phyloP scores from a whole-genome alignment of 805 yeast species.

The Candida dajiaensis region DNA sequence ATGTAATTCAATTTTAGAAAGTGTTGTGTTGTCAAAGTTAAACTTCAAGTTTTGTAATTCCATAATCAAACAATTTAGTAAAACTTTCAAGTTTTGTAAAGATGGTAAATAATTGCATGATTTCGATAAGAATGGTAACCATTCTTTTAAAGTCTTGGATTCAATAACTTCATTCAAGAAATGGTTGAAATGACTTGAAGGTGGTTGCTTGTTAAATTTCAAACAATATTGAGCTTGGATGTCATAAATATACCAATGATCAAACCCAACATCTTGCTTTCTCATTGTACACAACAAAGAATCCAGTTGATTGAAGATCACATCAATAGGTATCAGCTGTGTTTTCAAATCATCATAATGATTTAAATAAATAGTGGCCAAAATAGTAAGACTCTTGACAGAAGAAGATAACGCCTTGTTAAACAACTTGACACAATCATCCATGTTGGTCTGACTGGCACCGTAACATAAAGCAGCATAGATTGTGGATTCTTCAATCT shows the following conservation, averaged over 20 bases:
- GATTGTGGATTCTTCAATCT: conserved; percentile 1
- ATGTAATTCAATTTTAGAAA: conserved; percentile 39
- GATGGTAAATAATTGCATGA: conserved; percentile 3
- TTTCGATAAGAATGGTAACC: conserved; percentile 10
- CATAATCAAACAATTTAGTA: conserved; percentile 12
- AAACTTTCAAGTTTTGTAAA: not conserved
- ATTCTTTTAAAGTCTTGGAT: conserved; percentile 1
- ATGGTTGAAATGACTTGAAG: conserved; percentile 27
- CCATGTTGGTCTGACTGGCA: conserved; percentile 5
- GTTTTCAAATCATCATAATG: conserved; percentile 4
- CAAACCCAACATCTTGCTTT: conserved; percentile 5
- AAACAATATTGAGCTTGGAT: conserved; percentile 39
- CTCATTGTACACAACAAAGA: not conserved
- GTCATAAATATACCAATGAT: conserved; percentile 44
- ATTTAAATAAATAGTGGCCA: conserved; percentile 7
- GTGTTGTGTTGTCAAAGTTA: conserved; percentile 14
- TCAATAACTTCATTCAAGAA: conserved; percentile 14
- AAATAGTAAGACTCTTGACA: conserved; percentile 5
- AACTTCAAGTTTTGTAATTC: conserved; percentile 23
- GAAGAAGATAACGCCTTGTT: conserved; percentile 2
- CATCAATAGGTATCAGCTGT: conserved; percentile 9
- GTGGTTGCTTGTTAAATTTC: conserved; percentile 34
- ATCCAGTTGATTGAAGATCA: conserved; percentile 8
- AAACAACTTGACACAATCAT: conserved; percentile 8
- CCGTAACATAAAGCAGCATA: conserved; percentile 6